Evolutionary conservation across 495 filamentous ascomycete species (phyloP), one percentile per base, ranked within the genome.

Genomic region (Penicillium angulare): DNA sequence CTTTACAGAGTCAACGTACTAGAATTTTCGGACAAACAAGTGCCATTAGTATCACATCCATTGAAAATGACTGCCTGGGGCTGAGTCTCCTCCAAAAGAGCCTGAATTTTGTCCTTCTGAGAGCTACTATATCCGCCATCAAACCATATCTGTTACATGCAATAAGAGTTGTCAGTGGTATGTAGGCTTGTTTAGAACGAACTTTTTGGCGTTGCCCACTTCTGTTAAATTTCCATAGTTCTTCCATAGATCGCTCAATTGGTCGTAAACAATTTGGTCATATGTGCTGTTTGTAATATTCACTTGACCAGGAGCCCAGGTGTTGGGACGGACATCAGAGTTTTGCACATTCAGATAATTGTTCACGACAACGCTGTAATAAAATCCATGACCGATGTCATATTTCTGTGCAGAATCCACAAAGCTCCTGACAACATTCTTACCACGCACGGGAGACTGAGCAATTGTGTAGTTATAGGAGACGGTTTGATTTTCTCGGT

Each of bases 291-390:
- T 45, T 9, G 49, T 52, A 12, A 52, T 43, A 31, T 52, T 52
- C 1, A 52, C 49, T 21, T 52, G 49, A 3, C 49, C 49, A 20
- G 40, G 40, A 3, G 49, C 49, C 49, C 49, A 52, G 38, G 41
- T 10, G 16, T 20, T 26, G 5, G 40, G 15, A 22, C 49, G 29
- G 22, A 52, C 49, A 15, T 31, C 49, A 5, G 49, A 52, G 15
- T 52, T 36, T 24, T 52, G 49, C 32, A 52, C 49, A 52, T 52
- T 52, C 32, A 52, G 32, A 16, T 44, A 52, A 23, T 52, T 52
- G 21, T 52, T 52, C 7, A 45, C 41, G 3, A 44, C 40, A 15
- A 52, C 40, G 15, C 49, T 52, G 15, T 52, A 52, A 17, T 52
- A 52, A 17, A 52, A 52, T 16, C 49, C 49, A 46, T 52, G 49